Percentiles rank a stretch among this genome's conserved stretches.
These are phyloP conservation scores for Umbelopsis sp. DNA, from an alignment of 192 early-diverging fungal genomes.

Conservation along the genomic window DNA sequence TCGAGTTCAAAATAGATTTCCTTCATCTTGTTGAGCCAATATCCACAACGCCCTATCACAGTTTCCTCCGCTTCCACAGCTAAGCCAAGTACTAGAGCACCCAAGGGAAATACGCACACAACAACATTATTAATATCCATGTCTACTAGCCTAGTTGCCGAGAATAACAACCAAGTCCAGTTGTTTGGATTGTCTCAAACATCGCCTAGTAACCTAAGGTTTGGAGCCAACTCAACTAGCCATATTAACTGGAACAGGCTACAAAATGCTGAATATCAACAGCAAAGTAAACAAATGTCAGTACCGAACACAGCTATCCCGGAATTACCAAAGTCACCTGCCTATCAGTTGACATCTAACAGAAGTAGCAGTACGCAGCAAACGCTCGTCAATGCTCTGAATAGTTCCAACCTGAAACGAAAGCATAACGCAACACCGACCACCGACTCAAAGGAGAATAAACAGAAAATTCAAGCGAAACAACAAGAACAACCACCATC, in stretches of 20 bases:
- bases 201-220: neutral
- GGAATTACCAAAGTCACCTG: neutral
- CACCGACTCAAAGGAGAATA: neutral
- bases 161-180: constrained; percentile 1
- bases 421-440: neutral
- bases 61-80: neutral
- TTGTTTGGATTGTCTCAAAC: neutral
- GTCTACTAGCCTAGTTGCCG: constrained; percentile 1
- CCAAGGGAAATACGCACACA: neutral
- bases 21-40: neutral
- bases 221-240: neutral
- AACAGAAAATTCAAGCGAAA: neutral
- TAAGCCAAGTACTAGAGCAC: neutral
- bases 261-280: neutral
- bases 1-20: neutral
- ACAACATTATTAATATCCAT: neutral
- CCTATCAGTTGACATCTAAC: neutral
- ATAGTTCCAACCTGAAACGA: neutral
- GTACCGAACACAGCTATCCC: no score
- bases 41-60: neutral
- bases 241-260: neutral
- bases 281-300: neutral
- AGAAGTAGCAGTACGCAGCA: neutral
- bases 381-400: neutral
- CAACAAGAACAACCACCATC: neutral